Percentiles rank a stretch among this genome's conserved stretches.
Evolutionary conservation across 2,329 filamentous ascomycete genomes (phyloP).

Genomic region (Penicillium sumatraense): DNA sequence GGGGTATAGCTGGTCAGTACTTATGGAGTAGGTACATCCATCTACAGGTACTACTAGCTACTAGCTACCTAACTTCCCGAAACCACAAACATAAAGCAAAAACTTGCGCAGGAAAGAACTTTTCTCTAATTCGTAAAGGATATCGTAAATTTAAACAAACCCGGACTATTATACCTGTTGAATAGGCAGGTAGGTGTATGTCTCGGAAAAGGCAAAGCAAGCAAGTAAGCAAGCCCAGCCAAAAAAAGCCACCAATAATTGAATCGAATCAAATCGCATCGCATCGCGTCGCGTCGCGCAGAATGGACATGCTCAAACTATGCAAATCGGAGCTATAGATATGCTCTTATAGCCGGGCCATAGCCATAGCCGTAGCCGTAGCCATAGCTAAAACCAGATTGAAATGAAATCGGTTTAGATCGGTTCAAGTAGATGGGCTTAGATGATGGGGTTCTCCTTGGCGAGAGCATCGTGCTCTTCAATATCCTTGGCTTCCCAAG

Average conservation of each 20-base stretch:
- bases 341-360: too few relatives aligned
- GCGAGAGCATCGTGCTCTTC: constrained; percentile 84
- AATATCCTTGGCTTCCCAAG: constrained; percentile 95
- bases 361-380: too few relatives aligned
- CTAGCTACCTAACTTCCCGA: too few relatives aligned
- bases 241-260: constrained; percentile 15
- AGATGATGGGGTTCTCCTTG: constrained; percentile 46
- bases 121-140: constrained; percentile 29
- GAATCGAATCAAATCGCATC: too few relatives aligned
- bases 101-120: constrained; percentile 6
- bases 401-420: constrained; percentile 28
- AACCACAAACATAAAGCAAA: neutral
- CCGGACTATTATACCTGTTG: constrained; percentile 1
- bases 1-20: too few relatives aligned
- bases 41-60: too few relatives aligned
- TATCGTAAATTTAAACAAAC: constrained; percentile 27
- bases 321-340: too few relatives aligned
- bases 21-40: too few relatives aligned
- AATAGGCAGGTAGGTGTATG: neutral
- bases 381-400: too few relatives aligned
- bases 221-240: neutral
- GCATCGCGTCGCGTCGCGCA: constrained; percentile 25
- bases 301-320: constrained; percentile 21
- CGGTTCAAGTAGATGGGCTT: too few relatives aligned
- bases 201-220: constrained; percentile 5